Evolutionary conservation across 1,139 yeast genomes (phyloP), one percentile per base, ranked within the genome.

Genomic region (Wickerhamiella pararugosa): DNA sequence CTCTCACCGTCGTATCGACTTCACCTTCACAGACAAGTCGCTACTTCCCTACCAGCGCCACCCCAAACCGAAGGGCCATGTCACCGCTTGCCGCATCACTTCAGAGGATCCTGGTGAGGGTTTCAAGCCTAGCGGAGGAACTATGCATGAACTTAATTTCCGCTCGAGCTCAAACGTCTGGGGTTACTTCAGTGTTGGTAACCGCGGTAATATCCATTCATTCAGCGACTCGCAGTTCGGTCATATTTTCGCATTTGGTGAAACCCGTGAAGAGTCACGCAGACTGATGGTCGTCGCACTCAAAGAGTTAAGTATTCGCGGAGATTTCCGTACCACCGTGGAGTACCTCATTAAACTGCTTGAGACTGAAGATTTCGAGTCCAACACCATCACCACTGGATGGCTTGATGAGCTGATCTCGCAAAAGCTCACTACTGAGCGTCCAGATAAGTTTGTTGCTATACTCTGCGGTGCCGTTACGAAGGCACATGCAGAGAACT

Each of bases 31-130:
- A 50, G 69, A 78, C 34, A 81, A 79, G 52, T 75, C 70, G 46
- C 72, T 93, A 34, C 67, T 75, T 52, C 71, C 75, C 53, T 73
- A 79, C 45, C 98, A 90, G 67, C 78, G 97, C 64, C 76, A 76
- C 54, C 98, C 98, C 38, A 74, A 73, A 51, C 98, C 98, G 53
- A 84, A 84, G 68, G 98, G 98, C 50, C 98, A 90, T 64, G 83
- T 95, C 62, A 90, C 97, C 41, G 98, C 98, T 42, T 87, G 97
- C 68, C 87, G 98, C 70, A 90, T 90, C 62, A 90, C 98, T 29
- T 83, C 95, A 6, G 98, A 90, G 66, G 98, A 90, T 65, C 98
- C 98, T 34, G 93, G 95, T 61, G 97, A 87, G 67, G 98, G 98
- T 39, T 90, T 90, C 72, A 90, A 90, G 64, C 98, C 98, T 46